Conservation (phyloP, 2,329 filamentous ascomycete species). For the Neonectria coccinea region DNA sequence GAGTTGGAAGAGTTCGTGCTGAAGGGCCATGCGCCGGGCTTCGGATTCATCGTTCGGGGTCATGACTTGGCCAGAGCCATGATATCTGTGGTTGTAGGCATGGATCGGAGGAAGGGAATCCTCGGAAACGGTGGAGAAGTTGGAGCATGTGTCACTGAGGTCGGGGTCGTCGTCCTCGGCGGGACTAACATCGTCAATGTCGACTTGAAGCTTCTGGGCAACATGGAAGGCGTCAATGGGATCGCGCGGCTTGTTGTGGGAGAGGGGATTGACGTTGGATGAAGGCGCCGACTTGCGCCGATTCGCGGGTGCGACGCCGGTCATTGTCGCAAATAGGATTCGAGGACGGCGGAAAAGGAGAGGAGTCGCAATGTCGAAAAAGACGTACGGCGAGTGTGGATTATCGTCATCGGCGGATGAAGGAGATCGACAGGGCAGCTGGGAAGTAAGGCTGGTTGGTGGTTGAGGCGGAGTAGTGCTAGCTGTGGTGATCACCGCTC, state of each 20-base stretch:
- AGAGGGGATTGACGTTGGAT: neutral
- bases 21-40: slow-evolving; percentile 47
- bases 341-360: slow-evolving; percentile 14
- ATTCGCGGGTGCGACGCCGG: slow-evolving; percentile 13
- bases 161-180: slow-evolving; percentile 42
- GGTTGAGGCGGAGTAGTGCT: neutral
- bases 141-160: slow-evolving; percentile 47
- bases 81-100: slow-evolving; percentile 52
- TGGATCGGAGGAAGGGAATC: slow-evolving; percentile 49
- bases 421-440: neutral
- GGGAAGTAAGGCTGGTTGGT: neutral
- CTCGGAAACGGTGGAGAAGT: slow-evolving; percentile 52
- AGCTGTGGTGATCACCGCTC: neutral
- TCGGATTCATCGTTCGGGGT: slow-evolving; percentile 52
- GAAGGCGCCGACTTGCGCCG: slow-evolving; percentile 6
- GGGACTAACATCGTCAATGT: slow-evolving; percentile 31
- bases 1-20: slow-evolving; percentile 52
- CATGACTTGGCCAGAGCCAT: slow-evolving; percentile 50
- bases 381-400: neutral
- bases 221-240: slow-evolving; percentile 19
- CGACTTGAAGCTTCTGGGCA: slow-evolving; percentile 22
- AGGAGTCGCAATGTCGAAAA: neutral
- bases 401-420: neutral
- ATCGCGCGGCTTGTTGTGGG: slow-evolving; percentile 24
- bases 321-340: slow-evolving; percentile 32